Percentiles rank a stretch among this genome's conserved stretches.
Evolutionary conservation across 805 yeast species (phyloP).

Genomic region (Candida corydali): DNA sequence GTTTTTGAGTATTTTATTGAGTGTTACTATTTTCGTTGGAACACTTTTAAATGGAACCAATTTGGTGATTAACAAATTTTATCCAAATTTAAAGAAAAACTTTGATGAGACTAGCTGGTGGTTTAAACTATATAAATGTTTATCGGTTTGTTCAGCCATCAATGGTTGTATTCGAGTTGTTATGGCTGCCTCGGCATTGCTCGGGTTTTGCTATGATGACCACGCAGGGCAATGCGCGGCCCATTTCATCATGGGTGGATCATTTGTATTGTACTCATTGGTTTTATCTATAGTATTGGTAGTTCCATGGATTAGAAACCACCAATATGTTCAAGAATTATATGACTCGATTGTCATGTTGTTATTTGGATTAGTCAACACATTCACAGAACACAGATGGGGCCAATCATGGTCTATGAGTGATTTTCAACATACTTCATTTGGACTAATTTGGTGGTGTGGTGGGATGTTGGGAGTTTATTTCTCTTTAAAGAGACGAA

Average conservation of each 20-base stretch:
- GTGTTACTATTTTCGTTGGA: constrained; percentile 50
- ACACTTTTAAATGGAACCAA: constrained; percentile 52
- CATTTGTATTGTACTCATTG: constrained; percentile 79
- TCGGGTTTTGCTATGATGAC: constrained; percentile 80
- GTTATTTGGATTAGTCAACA: constrained; percentile 87
- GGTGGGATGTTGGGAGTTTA: constrained; percentile 86
- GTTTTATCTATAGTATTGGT: constrained; percentile 61
- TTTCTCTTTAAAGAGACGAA: constrained; percentile 58
- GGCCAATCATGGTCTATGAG: constrained; percentile 92
- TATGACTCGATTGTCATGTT: constrained; percentile 80
- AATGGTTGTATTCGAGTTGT: constrained; percentile 79
- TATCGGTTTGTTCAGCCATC: constrained; percentile 45
- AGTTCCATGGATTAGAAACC: constrained; percentile 69
- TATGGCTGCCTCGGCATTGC: constrained; percentile 76
- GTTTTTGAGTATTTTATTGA: constrained; percentile 48
- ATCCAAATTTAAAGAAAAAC: constrained; percentile 27
- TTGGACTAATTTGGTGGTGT: constrained; percentile 97
- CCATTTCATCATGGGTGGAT: constrained; percentile 94
- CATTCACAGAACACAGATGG: constrained; percentile 97
- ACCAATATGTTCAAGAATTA: constrained; percentile 65
- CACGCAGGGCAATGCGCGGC: constrained; percentile 96
- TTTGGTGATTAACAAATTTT: constrained; percentile 29
- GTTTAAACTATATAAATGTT: constrained; percentile 32
- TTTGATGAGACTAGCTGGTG: constrained; percentile 34
- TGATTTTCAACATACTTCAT: constrained; percentile 90